Conservation (phyloP, 2,329 filamentous ascomycete species). For the Colletotrichum gloeosporioides region DNA sequence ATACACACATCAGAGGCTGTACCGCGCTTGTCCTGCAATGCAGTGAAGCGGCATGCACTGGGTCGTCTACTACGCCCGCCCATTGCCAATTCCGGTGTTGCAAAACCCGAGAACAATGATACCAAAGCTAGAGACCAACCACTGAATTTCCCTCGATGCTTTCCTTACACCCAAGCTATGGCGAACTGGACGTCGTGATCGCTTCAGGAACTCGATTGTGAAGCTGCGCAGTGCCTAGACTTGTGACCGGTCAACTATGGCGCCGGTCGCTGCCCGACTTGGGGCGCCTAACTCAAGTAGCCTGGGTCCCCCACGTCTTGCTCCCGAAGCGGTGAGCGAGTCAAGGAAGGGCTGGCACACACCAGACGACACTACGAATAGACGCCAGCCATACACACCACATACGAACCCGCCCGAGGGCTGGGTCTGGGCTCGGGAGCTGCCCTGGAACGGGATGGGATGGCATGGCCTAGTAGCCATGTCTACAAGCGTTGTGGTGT, state of each 20-base stretch:
- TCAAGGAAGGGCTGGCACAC: constrained; percentile 12
- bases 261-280: not conserved
- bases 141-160: not conserved
- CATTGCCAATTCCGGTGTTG: not conserved
- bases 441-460: not conserved
- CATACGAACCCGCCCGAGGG: not conserved
- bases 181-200: not conserved
- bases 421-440: not conserved
- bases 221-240: not conserved
- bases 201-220: not conserved
- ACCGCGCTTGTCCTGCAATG: not conserved
- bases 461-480: constrained; percentile 2
- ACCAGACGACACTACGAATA: not conserved
- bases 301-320: not conserved
- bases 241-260: not conserved
- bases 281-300: not conserved
- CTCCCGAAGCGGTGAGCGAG: constrained; percentile 23
- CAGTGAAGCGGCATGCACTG: not conserved
- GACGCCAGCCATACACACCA: not conserved
- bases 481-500: not conserved
- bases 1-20: not conserved
- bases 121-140: not conserved
- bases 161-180: not conserved
- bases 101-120: not conserved
- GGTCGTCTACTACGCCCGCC: not conserved